Percentiles rank a stretch among this genome's conserved stretches.
Conservation (phyloP, 257 asterid genomes). For the Penstemon barbatus region DNA sequence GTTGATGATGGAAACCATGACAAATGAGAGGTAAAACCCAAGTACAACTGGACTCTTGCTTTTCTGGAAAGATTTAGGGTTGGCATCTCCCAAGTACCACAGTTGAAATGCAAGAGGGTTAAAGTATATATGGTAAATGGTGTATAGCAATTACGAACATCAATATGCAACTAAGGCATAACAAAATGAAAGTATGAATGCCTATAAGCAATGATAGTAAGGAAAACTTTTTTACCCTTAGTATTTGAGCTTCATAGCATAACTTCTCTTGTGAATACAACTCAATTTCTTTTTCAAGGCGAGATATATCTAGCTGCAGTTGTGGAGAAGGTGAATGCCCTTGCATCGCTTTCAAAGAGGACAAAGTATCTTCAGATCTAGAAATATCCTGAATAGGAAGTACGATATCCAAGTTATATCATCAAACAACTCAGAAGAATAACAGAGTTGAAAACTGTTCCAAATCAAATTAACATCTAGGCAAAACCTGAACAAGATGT, state of each 20-base stretch:
- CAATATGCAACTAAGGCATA: neutral
- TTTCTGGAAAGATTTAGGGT: conserved; percentile 13
- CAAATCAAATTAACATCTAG: conserved; percentile 5
- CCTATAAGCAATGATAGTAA: neutral
- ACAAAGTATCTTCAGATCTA: conserved; percentile 72
- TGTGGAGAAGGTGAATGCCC: conserved; percentile 78
- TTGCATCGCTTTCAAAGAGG: conserved; percentile 78
- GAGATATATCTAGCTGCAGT: conserved; percentile 74
- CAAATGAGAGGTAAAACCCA: conserved; percentile 2
- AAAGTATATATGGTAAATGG: neutral
- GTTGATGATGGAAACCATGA: conserved; percentile 1
- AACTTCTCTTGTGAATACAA: conserved; percentile 72
- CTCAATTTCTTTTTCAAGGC: conserved; percentile 84
- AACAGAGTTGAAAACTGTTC: neutral
- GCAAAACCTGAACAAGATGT: conserved; percentile 88
- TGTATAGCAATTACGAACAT: too few relatives aligned
- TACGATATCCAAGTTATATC: conserved; percentile 22
- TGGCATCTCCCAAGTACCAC: neutral
- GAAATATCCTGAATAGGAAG: conserved; percentile 75
- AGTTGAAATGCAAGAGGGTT: conserved; percentile 8
- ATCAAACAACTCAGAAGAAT: conserved; percentile 23
- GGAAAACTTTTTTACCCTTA: conserved; percentile 58
- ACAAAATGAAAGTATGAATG: neutral
- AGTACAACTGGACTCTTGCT: conserved; percentile 7
- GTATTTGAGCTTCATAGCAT: conserved; percentile 96